Conservation (phyloP, 2,329 filamentous ascomycete species). For the Orbilia ellipsospora region DNA sequence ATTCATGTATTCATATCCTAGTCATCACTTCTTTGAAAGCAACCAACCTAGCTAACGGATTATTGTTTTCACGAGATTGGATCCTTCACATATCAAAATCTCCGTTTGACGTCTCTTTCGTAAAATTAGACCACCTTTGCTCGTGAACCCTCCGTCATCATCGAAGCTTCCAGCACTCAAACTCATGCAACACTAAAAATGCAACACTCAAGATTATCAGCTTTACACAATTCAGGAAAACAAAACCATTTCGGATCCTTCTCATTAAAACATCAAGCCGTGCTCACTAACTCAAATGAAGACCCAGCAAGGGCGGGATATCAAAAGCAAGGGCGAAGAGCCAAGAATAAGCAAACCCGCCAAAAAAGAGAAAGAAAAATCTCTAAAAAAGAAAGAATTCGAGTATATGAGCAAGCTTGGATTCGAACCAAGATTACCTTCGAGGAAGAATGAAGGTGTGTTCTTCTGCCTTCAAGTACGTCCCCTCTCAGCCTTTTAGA, state of each 20-base stretch:
- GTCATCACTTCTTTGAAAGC: no score
- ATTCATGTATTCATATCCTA: no score
- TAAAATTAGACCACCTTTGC: no score
- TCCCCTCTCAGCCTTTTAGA: slow-evolving; percentile 20
- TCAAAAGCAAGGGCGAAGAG: slow-evolving; percentile 4
- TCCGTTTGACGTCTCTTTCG: no score
- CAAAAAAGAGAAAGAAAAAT: slow-evolving; percentile 19
- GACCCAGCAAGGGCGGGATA: no score
- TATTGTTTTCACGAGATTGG: no score
- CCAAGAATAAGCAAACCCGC: background rate
- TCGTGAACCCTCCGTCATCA: background rate
- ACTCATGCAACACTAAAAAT: slow-evolving; percentile 41
- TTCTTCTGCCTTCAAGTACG: slow-evolving; percentile 13
- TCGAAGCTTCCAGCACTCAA: slow-evolving; percentile 34
- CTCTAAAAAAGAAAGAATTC: no score
- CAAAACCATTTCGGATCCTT: background rate
- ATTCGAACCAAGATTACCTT: slow-evolving; percentile 55
- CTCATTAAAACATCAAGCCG: no score
- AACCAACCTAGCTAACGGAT: no score
- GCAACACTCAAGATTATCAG: slow-evolving; percentile 11
- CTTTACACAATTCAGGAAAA: background rate
- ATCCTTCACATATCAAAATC: no score
- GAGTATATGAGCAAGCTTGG: slow-evolving; percentile 50
- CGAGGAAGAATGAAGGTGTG: slow-evolving; percentile 29
- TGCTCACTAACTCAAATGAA: no score